Evolutionary conservation across 345 rosid genomes (phyloP), one percentile per base, ranked within the genome.

Genomic region (Angophora floribunda): DNA sequence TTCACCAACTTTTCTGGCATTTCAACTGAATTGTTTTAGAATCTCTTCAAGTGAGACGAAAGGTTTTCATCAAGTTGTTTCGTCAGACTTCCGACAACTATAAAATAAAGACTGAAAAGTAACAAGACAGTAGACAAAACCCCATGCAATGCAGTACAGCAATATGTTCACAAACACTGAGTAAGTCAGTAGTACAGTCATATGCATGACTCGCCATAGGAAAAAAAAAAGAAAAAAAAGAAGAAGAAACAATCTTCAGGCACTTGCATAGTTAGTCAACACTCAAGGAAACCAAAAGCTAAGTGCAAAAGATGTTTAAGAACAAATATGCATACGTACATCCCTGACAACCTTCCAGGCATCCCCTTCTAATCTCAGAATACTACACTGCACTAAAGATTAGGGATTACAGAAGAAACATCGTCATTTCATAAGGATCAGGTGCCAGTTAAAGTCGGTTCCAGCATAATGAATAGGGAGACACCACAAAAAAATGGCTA

Each of bases 61-160:
- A 96, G 95, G 90, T 94, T 90, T 86, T 90, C 96, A 88, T 94
- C 95, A 85, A 96, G 93, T 92, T 95, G 92, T 90, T 94, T 96
- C 89, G 92, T 89, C 10, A 45, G 21, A 85, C 15, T 65, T 65
- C 3, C 6, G 50, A 52, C 36, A 50, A 0, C 57, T 26, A 2
- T 79, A 80, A 80, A 80, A 80, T 5, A 65, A 12, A 28, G 32
- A 28, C 32, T 28, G 70, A 61, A 12, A 61, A 28, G 70, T 28
- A 28, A 61, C 70, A 28, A n/a, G 75, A n/a, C 16, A 65, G 67
- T 61, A 63, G 67, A 61, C 67, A 61, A 61, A n/a, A n/a, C 9
- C 21, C 13, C 9, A 65, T n/a, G 5, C 41, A 65, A 63, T 63
- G 36, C 36, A 13, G 75, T 4, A n/a, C 19, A 65, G 19, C 0